These are phyloP conservation scores for Penicillium psychrofluorescens DNA, from an alignment of 495 filamentous ascomycete genomes.

Conservation along the genomic window DNA sequence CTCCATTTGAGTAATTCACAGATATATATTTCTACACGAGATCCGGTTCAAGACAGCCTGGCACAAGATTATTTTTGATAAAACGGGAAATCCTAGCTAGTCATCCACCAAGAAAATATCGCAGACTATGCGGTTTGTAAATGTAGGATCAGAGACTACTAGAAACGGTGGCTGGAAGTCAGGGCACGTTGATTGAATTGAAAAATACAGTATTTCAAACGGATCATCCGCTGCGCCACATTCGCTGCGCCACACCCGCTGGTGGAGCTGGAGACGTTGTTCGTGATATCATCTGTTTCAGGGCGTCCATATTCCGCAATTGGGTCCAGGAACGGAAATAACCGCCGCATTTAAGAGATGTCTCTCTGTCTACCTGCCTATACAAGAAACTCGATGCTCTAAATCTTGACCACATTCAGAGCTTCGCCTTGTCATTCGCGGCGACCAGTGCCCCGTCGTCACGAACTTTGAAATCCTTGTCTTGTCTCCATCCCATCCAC, in stretches of 20 bases:
- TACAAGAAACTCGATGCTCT: too few species aligned
- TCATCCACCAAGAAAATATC: neutral
- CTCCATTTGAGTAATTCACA: neutral
- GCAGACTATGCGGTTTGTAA: too few species aligned
- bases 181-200: too few species aligned
- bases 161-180: too few species aligned
- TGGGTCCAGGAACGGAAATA: neutral
- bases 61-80: too few species aligned
- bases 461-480: conserved; percentile 57
- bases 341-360: neutral
- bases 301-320: neutral
- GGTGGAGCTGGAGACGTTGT: too few species aligned
- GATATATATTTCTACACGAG: neutral
- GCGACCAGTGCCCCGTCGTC: conserved; percentile 47
- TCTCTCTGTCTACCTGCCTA: too few species aligned
- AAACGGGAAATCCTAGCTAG: neutral
- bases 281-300: too few species aligned
- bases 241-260: too few species aligned
- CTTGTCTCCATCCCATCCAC: conserved; percentile 76
- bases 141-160: too few species aligned
- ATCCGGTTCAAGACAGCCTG: neutral
- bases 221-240: too few species aligned
- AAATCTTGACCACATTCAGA: conserved; percentile 24
- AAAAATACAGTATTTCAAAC: too few species aligned
- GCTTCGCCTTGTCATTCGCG: conserved; percentile 32